Evolutionary conservation across 1,284 basidiomycete species (phyloP).

Genomic region (Peniophora sp.): DNA sequence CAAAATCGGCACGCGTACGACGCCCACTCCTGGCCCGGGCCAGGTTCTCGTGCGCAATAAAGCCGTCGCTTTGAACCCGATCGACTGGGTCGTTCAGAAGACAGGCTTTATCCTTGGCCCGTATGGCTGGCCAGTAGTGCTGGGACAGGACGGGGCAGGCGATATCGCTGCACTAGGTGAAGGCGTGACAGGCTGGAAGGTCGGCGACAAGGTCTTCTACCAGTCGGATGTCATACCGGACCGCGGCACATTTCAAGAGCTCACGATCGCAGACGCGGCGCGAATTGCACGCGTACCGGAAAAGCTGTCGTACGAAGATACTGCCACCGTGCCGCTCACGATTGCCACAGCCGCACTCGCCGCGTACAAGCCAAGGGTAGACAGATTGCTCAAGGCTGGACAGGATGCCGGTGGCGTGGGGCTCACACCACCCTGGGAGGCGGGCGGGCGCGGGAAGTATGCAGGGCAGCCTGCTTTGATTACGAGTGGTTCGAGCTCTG

Average conservation of each 20-base stretch:
- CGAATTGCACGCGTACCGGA: conserved; percentile 11
- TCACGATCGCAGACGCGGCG: conserved; percentile 20
- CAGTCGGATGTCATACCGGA: conserved; percentile 14
- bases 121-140: conserved; percentile 27
- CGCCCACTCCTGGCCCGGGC: conserved; percentile 24
- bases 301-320: conserved; percentile 8
- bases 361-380: conserved; percentile 1
- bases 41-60: conserved; percentile 34
- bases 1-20: conserved; percentile 11
- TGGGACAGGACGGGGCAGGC: conserved; percentile 40
- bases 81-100: conserved; percentile 33
- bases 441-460: conserved; percentile 16
- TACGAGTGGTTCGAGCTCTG: conserved; percentile 22
- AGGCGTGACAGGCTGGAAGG: conserved; percentile 24
- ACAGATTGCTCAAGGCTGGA: not conserved
- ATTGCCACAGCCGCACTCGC: conserved; percentile 8
- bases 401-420: conserved; percentile 3
- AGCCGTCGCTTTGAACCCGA: conserved; percentile 30
- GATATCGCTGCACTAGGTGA: conserved; percentile 30
- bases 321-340: conserved; percentile 8
- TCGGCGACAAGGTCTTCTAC: conserved; percentile 33
- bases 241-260: conserved; percentile 25
- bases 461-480: conserved; percentile 17
- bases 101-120: conserved; percentile 17
- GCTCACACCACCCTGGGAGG: conserved; percentile 9